A percentile compares a stretch with the other conserved stretches of the same genome.
phyloP scores from a whole-genome alignment of 345 rosid genomes.

The Citrus medica region DNA sequence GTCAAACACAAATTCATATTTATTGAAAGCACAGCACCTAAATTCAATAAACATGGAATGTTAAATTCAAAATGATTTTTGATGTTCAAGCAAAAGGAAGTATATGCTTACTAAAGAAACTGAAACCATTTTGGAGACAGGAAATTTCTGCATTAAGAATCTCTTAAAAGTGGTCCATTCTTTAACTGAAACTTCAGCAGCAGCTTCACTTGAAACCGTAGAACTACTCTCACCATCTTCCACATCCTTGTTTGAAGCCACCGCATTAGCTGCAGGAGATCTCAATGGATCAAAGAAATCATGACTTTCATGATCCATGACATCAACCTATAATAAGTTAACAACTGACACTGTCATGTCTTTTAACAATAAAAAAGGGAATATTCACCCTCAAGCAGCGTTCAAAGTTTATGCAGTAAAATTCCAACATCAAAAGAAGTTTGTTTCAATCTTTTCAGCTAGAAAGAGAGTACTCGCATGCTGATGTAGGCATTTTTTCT shows the following conservation, averaged over 20 bases:
- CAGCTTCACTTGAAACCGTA: conserved; percentile 17
- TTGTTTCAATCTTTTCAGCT: not conserved
- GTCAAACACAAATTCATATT: not conserved
- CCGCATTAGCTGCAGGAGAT: conserved; percentile 28
- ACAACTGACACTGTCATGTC: not conserved
- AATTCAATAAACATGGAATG: not conserved
- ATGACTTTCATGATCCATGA: conserved; percentile 21
- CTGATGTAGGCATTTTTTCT: too few species aligned
- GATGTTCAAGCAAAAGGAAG: not conserved
- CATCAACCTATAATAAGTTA: conserved; percentile 5
- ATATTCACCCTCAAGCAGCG: not conserved
- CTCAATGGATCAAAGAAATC: conserved; percentile 78
- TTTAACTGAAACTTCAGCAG: conserved; percentile 33
- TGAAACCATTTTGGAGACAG: conserved; percentile 70
- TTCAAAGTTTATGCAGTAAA: not conserved
- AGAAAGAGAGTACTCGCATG: not conserved
- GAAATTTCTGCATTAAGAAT: conserved; percentile 79
- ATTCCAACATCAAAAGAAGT: not conserved
- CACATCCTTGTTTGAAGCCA: conserved; percentile 20
- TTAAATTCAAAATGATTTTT: not conserved
- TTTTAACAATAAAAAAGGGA: not conserved
- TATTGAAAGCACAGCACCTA: too few species aligned
- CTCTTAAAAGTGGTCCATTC: conserved; percentile 85
- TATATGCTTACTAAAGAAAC: conserved; percentile 54
- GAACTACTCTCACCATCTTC: conserved; percentile 27